phyloP scores from a whole-genome alignment of 2,329 filamentous ascomycete species.

The Calonectria montana region DNA sequence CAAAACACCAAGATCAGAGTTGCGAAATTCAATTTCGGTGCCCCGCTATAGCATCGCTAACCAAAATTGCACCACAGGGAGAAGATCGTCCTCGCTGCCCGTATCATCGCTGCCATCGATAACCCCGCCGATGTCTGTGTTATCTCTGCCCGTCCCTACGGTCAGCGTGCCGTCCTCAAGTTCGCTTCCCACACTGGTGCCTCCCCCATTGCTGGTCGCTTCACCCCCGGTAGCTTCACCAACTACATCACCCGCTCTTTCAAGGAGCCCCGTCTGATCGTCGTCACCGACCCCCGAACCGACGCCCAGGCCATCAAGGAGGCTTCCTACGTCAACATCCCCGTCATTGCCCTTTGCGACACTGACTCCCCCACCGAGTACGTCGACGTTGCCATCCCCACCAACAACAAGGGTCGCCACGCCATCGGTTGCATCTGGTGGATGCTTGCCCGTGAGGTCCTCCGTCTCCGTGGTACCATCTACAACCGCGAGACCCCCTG shows the following conservation, averaged over 20 bases:
- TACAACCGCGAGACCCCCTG: conserved; percentile 95
- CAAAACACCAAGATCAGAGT: conserved; percentile 35
- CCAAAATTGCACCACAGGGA: conserved; percentile 71
- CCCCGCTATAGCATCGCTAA: conserved; percentile 33
- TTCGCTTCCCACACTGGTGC: conserved; percentile 99
- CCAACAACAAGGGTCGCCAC: conserved; percentile 99
- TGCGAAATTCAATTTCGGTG: conserved; percentile 14
- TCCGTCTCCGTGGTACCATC: conserved; percentile 97
- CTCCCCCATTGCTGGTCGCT: conserved; percentile 97
- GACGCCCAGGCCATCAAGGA: conserved; percentile 99
- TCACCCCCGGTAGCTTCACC: conserved; percentile 99
- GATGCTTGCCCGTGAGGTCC: conserved; percentile 99
- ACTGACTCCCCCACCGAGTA: conserved; percentile 99
- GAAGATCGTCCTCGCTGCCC: conserved; percentile 98
- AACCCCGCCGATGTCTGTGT: conserved; percentile 99
- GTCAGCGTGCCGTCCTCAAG: conserved; percentile 99
- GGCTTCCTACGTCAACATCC: conserved; percentile 99
- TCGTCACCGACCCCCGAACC: conserved; percentile 99
- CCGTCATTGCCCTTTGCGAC: conserved; percentile 98
- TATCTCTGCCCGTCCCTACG: conserved; percentile 99
- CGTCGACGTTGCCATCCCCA: conserved; percentile 99
- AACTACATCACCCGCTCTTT: conserved; percentile 99
- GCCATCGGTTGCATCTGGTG: conserved; percentile 99
- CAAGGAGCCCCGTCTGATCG: conserved; percentile 99
- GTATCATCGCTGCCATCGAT: conserved; percentile 98